A percentile compares a stretch with the other conserved stretches of the same genome.
Evolutionary conservation across 768 basidiomycete genomes (phyloP).

Genomic region (Exsudoporus frostii): DNA sequence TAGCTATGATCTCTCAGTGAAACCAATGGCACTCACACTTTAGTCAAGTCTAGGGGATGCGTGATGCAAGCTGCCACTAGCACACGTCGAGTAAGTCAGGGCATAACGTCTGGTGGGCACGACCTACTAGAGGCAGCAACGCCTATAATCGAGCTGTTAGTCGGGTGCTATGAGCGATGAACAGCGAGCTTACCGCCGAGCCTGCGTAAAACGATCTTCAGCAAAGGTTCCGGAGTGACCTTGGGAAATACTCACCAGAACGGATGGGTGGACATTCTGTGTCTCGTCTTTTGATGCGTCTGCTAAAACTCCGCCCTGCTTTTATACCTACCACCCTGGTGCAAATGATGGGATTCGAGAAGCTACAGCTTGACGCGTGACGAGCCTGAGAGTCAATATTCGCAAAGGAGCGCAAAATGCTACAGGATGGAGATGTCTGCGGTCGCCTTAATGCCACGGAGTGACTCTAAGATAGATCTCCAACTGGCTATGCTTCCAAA

Average conservation of each 20-base stretch:
- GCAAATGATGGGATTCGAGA: conserved; percentile 1
- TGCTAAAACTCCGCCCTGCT: neutral
- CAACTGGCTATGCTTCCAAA: conserved; percentile 1
- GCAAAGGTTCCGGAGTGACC: neutral
- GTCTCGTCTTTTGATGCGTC: conserved; percentile 8
- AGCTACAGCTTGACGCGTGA: conserved; percentile 11
- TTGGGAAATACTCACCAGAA: conserved; percentile 28
- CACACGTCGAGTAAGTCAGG: conserved; percentile 7
- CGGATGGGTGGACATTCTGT: conserved; percentile 27
- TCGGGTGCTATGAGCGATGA: neutral
- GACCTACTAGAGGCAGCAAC: conserved; percentile 61
- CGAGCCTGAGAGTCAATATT: neutral
- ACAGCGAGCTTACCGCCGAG: conserved; percentile 51
- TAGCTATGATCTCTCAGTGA: neutral
- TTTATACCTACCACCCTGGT: conserved; percentile 21
- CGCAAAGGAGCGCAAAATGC: conserved; percentile 16
- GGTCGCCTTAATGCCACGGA: conserved; percentile 3
- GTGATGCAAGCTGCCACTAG: conserved; percentile 79
- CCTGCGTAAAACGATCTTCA: conserved; percentile 35
- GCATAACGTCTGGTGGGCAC: neutral
- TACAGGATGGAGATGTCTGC: conserved; percentile 12
- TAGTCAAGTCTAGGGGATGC: conserved; percentile 81
- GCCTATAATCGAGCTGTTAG: conserved; percentile 36
- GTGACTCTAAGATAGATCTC: conserved; percentile 2
- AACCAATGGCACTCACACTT: conserved; percentile 54